These are phyloP conservation scores for Amanita jacksonii DNA, from an alignment of 768 basidiomycete genomes.

Conservation along the genomic window DNA sequence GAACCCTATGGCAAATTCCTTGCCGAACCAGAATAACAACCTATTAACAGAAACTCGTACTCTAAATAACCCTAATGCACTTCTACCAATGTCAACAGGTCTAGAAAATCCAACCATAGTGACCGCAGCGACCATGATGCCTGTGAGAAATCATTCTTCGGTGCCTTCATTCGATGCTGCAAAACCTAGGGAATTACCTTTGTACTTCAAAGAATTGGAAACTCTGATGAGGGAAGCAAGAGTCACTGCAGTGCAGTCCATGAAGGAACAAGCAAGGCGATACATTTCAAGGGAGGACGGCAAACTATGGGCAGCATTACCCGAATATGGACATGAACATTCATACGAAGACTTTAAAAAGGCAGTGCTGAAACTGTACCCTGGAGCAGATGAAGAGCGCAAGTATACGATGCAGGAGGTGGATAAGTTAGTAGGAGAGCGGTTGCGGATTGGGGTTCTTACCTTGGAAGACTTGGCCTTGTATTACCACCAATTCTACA, in stretches of 20 bases:
- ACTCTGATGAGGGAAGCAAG: slow-evolving; percentile 1
- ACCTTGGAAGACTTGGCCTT: slow-evolving; percentile 11
- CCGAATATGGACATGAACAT: slow-evolving; percentile 7
- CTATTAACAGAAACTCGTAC: too few relatives aligned
- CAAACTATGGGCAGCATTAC: slow-evolving; percentile 14
- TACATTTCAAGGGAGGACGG: slow-evolving; percentile 11
- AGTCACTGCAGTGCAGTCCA: slow-evolving; percentile 8
- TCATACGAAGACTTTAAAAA: slow-evolving; percentile 16
- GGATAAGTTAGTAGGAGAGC: neutral
- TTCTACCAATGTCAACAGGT: too few relatives aligned
- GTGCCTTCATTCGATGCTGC: slow-evolving; percentile 10
- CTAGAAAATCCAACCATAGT: too few relatives aligned
- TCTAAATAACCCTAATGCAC: too few relatives aligned
- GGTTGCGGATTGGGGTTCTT: slow-evolving; percentile 12
- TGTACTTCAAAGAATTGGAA: slow-evolving; percentile 14
- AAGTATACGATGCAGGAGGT: too few relatives aligned
- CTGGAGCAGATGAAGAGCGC: too few relatives aligned
- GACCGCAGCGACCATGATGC: too few relatives aligned
- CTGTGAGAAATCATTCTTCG: too few relatives aligned
- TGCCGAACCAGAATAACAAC: too few relatives aligned
- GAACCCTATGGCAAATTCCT: too few relatives aligned
- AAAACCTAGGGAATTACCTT: slow-evolving; percentile 5
- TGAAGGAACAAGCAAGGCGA: slow-evolving; percentile 12
- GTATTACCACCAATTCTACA: slow-evolving; percentile 15
- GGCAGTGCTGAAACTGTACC: slow-evolving; percentile 11